A percentile compares a stretch with the other conserved stretches of the same genome.
Conservation (phyloP, 768 basidiomycete species). For the Sistotremastrum niveocremeum region DNA sequence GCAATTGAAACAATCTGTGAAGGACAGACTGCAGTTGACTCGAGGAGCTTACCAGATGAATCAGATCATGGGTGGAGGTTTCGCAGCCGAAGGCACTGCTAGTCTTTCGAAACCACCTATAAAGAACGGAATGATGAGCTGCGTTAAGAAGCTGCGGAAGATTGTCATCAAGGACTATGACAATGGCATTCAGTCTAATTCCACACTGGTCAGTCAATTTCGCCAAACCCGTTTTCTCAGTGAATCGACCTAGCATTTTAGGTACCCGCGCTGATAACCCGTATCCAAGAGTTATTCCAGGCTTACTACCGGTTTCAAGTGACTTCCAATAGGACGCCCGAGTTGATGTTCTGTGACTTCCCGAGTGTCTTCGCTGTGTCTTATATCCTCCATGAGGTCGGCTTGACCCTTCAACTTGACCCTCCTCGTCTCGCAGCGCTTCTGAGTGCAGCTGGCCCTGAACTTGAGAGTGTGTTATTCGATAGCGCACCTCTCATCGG, state of each 20-base stretch:
- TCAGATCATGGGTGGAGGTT: no score
- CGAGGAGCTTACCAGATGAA: no score
- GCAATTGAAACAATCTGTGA: no score
- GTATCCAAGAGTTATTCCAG: conserved; percentile 14
- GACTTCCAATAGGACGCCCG: conserved; percentile 5
- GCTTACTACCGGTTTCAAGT: conserved; percentile 14
- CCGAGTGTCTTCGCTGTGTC: conserved; percentile 12
- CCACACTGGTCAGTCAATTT: no score
- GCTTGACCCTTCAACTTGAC: conserved; percentile 14
- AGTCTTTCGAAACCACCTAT: conserved; percentile 8
- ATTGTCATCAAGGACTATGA: conserved; percentile 5
- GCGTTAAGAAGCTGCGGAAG: conserved; percentile 5
- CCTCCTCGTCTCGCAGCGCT: conserved; percentile 12
- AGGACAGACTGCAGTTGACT: no score
- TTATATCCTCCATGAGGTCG: conserved; percentile 14
- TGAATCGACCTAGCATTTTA: no score
- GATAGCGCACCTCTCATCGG: conserved; percentile 18
- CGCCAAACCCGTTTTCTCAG: no score
- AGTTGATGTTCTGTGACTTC: conserved; percentile 16
- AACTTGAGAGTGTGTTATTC: conserved; percentile 14
- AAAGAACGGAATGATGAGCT: conserved; percentile 13
- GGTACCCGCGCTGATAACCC: conserved; percentile 13
- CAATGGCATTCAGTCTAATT: no score
- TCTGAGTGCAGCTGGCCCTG: conserved; percentile 7
- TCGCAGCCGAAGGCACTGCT: no score